Evolutionary conservation across 768 basidiomycete species (phyloP).

Genomic region (Hirschioporus abietinus): DNA sequence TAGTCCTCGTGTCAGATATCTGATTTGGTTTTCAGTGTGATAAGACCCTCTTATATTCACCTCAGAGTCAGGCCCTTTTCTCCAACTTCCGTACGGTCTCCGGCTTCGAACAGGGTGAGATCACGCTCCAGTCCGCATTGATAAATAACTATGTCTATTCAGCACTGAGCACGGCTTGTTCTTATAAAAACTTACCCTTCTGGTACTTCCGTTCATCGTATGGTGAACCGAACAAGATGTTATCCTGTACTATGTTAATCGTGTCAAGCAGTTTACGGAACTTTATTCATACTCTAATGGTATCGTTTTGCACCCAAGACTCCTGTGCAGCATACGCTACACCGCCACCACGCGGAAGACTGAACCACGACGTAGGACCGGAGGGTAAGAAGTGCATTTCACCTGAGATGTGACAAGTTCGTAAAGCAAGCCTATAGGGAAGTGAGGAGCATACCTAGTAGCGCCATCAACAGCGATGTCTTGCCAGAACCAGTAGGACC

Average conservation of each 20-base stretch:
- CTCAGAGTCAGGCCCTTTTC: conserved; percentile 43
- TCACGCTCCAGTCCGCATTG: conserved; percentile 41
- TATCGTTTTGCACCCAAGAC: conserved; percentile 81
- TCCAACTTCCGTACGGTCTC: conserved; percentile 66
- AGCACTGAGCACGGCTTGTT: neutral
- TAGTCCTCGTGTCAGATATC: neutral
- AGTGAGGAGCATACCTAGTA: conserved; percentile 21
- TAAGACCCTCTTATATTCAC: neutral
- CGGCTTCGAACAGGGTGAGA: conserved; percentile 46
- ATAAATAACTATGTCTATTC: conserved; percentile 22
- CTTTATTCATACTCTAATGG: conserved; percentile 42
- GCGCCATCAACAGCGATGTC: conserved; percentile 18
- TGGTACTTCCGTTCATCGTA: conserved; percentile 31
- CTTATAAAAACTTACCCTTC: conserved; percentile 15
- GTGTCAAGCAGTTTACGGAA: neutral
- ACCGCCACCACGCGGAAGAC: conserved; percentile 61
- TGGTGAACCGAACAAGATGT: conserved; percentile 40
- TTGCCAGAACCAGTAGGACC: conserved; percentile 16
- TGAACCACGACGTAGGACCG: conserved; percentile 54
- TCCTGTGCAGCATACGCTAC: conserved; percentile 82
- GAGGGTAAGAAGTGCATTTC: conserved; percentile 63
- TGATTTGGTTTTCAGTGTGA: neutral
- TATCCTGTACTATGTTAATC: conserved; percentile 27
- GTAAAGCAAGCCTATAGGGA: neutral
- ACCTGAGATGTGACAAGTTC: conserved; percentile 20